Evolutionary conservation across 148 eudicot genomes (phyloP).

Genomic region (Rhododendron henanense): DNA sequence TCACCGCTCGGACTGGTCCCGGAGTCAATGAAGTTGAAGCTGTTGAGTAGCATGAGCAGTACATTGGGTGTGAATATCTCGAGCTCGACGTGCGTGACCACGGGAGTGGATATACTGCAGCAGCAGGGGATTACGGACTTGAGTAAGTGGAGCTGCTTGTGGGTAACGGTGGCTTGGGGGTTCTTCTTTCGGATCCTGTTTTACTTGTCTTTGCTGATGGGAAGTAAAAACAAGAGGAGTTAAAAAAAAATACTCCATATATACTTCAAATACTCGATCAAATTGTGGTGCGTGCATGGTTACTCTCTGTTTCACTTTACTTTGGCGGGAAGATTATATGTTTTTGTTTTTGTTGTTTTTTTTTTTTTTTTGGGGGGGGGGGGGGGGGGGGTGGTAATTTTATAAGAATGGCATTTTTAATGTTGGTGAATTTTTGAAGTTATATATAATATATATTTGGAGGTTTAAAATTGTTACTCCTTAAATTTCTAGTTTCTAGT

Average conservation of each 20-base stretch:
- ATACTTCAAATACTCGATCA: not conserved
- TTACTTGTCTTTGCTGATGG: constrained; percentile 59
- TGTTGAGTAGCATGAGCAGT: constrained; percentile 44
- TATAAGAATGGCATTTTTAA: not conserved
- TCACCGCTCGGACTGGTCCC: constrained; percentile 56
- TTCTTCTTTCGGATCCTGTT: constrained; percentile 79
- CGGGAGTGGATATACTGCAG: constrained; percentile 59
- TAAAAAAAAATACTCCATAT: constrained; percentile 9
- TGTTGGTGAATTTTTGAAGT: not conserved
- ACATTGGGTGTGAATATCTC: constrained; percentile 63
- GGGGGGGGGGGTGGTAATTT: not conserved
- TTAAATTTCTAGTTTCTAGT: not conserved
- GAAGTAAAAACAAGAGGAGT: constrained; percentile 82
- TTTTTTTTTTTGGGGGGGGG: too few relatives aligned
- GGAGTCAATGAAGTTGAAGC: constrained; percentile 42
- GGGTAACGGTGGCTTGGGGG: constrained; percentile 85
- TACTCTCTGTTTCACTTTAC: not conserved
- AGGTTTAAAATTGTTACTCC: not conserved
- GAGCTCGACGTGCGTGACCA: constrained; percentile 61
- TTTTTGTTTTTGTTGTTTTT: not conserved
- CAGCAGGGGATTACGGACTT: constrained; percentile 74
- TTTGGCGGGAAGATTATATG: not conserved
- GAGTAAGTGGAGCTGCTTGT: constrained; percentile 65
- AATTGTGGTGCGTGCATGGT: not conserved
- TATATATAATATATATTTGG: not conserved